Base-by-base conservation (phyloP, 768 basidiomycete species). In the Leccinum truebloodii region DNA sequence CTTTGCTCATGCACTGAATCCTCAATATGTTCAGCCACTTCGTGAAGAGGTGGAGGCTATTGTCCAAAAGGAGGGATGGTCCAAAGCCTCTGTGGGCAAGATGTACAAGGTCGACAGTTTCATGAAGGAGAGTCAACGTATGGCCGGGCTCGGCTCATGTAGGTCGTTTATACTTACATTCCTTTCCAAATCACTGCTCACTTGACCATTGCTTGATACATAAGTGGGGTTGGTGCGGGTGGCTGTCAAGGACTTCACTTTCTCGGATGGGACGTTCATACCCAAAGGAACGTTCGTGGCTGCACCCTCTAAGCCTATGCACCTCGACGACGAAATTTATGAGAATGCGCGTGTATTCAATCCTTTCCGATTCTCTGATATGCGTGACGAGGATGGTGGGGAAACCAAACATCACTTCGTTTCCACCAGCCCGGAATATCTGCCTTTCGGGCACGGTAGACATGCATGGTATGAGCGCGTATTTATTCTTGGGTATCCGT, bases 321-420 rank as follows among this genome's bases (percentile, higher is more conserved):
- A 75, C 55, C 60, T 39, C 50, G 68, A 69, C 52, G 50, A 53
- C 1, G 37, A 51, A 13, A 5, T 57, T 24, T 79, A 81, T 50
- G 61, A 73, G 8, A 69, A 77, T 30, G 64, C 80, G 3, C 22
- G 71, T 3, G 62, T 59, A 8, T 81, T 86, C 60, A 76, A 83
- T 44, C 79, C 78, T 0, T 82, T 80, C 70, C 80, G 84, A 18
- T 85, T 83, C 62, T 73, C 73, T 3, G 66, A 73, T 10, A 72
- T 77, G 62, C 66, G 74, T 54, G 74, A 79, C n/a, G 68, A 74
- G 3, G 30, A 52, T 20, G 76, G 65, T 2, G 77, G 77, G 24
- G 61, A n/a, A 13, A 20, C 28, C 8, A 52, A 34, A 20, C n/a
- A 52, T 52, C 16, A 30, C 3, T 32, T 52, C 4, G 8, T 20